Evolutionary conservation across 2,329 filamentous ascomycete species (phyloP).

Genomic region (Curvularia spicifera): DNA sequence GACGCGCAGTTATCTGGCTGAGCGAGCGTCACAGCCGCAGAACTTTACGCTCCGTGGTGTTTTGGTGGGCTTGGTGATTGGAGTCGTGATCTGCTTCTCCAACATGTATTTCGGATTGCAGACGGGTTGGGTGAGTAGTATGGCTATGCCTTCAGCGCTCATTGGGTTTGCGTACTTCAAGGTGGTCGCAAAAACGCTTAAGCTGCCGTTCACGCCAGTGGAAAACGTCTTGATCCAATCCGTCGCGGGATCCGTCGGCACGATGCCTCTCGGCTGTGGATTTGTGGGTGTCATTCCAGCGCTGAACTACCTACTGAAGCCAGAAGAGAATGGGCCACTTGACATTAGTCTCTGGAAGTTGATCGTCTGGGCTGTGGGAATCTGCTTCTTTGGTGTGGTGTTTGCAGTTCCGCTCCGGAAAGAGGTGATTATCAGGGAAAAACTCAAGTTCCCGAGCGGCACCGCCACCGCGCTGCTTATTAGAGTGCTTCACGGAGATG

Average conservation of each 20-base stretch:
- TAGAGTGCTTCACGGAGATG: conserved; percentile 77
- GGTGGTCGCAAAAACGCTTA: conserved; percentile 72
- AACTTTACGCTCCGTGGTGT: conserved; percentile 89
- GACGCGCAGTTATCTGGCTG: conserved; percentile 34
- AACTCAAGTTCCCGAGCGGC: conserved; percentile 91
- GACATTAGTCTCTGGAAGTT: conserved; percentile 75
- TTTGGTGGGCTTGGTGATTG: conserved; percentile 79
- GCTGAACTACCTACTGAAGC: conserved; percentile 80
- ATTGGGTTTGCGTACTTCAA: conserved; percentile 96
- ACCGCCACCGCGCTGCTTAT: conserved; percentile 96
- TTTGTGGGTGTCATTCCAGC: conserved; percentile 96
- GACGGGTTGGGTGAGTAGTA: conserved; percentile 81
- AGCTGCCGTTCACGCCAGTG: conserved; percentile 86
- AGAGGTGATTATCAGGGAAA: conserved; percentile 92
- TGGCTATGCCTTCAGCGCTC: conserved; percentile 95
- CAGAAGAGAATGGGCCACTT: conserved; percentile 79
- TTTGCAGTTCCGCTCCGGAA: conserved; percentile 91
- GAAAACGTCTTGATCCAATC: conserved; percentile 98
- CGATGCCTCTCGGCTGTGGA: conserved; percentile 94
- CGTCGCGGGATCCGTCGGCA: conserved; percentile 92
- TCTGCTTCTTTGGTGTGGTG: conserved; percentile 96
- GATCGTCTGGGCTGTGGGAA: conserved; percentile 86
- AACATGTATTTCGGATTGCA: conserved; percentile 99
- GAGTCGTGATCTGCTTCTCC: conserved; percentile 90
- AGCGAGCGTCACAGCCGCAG: conserved; percentile 54